A percentile compares a stretch with the other conserved stretches of the same genome.
These are phyloP conservation scores for Candida krabiensis DNA, from an alignment of 805 yeast species.

Conservation along the genomic window DNA sequence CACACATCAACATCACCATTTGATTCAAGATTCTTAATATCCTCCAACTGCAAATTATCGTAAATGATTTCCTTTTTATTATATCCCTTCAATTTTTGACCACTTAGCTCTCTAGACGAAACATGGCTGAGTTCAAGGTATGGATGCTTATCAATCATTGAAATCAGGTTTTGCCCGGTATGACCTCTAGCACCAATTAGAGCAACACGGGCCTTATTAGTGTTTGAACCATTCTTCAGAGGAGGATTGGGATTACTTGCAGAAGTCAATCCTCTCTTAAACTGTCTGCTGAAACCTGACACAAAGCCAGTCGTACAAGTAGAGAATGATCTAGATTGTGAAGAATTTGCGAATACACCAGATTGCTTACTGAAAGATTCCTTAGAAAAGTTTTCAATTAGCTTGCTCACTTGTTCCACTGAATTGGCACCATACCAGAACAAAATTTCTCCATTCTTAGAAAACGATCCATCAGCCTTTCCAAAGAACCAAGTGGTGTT, in stretches of 20 bases:
- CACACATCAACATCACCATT: slow-evolving; percentile 84
- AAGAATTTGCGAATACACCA: slow-evolving; percentile 47
- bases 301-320: slow-evolving; percentile 11
- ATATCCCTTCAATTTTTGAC: slow-evolving; percentile 85
- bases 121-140: slow-evolving; percentile 86
- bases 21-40: slow-evolving; percentile 74
- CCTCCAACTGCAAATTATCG: slow-evolving; percentile 85
- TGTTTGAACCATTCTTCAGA: slow-evolving; percentile 59
- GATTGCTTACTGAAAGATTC: slow-evolving; percentile 42
- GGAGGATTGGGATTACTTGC: slow-evolving; percentile 71
- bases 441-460: slow-evolving; percentile 82
- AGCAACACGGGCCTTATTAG: slow-evolving; percentile 71
- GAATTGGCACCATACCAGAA: slow-evolving; percentile 92
- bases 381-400: slow-evolving; percentile 57
- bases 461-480: slow-evolving; percentile 91
- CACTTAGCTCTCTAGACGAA: slow-evolving; percentile 91
- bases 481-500: slow-evolving; percentile 90
- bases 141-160: slow-evolving; percentile 85
- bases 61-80: slow-evolving; percentile 76
- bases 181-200: slow-evolving; percentile 98
- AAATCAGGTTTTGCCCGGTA: slow-evolving; percentile 92
- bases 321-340: slow-evolving; percentile 37
- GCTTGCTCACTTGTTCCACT: slow-evolving; percentile 57
- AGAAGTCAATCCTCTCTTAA: slow-evolving; percentile 34
- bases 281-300: slow-evolving; percentile 19